Conservation (phyloP, 1,284 basidiomycete genomes). For the Inonotus hispidus region DNA sequence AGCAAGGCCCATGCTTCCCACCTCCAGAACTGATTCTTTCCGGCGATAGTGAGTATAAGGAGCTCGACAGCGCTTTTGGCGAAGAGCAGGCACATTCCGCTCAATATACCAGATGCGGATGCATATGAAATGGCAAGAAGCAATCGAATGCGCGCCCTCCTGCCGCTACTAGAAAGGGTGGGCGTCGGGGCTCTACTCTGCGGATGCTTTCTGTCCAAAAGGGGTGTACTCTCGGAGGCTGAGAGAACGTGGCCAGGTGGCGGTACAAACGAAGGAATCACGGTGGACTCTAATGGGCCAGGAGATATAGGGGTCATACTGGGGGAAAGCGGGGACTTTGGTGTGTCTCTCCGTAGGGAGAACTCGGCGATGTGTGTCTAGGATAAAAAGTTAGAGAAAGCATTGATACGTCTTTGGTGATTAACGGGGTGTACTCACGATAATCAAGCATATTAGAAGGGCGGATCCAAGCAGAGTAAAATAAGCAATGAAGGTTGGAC, state of each 20-base stretch:
- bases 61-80: constrained; percentile 94
- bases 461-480: constrained; percentile 68
- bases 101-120: constrained; percentile 86
- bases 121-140: constrained; percentile 84
- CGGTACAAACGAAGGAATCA: constrained; percentile 29
- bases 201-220: constrained; percentile 45
- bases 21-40: constrained; percentile 83
- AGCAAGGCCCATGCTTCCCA: constrained; percentile 84
- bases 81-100: constrained; percentile 89
- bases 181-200: constrained; percentile 21
- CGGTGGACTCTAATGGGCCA: constrained; percentile 27
- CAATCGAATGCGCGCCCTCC: constrained; percentile 49
- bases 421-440: constrained; percentile 63
- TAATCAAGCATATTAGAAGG: constrained; percentile 55
- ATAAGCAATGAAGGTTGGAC: constrained; percentile 79
- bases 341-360: constrained; percentile 31
- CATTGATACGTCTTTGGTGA: too few species aligned
- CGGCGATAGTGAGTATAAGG: constrained; percentile 73
- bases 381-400: background rate
- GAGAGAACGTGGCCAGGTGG: constrained; percentile 33
- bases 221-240: constrained; percentile 53
- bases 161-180: constrained; percentile 24
- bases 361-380: constrained; percentile 37
- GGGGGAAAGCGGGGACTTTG: constrained; percentile 22
- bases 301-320: constrained; percentile 28